These are phyloP conservation scores for Narthecium ossifragum DNA, from an alignment of 106 monocot genomes.

Conservation along the genomic window DNA sequence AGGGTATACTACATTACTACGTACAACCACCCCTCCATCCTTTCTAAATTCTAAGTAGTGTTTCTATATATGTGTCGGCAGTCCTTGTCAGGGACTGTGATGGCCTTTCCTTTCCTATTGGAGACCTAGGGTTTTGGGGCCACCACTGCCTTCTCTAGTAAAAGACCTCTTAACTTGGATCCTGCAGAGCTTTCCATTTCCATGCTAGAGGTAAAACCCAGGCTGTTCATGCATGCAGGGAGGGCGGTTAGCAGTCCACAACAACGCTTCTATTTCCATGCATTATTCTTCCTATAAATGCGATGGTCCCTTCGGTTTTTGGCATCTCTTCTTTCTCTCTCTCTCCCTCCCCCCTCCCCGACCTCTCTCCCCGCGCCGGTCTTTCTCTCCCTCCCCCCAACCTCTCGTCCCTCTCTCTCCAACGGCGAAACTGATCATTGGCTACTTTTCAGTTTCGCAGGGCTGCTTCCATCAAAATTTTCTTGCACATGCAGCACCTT, in stretches of 20 bases:
- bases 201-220: slow-evolving; percentile 14
- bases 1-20: no score
- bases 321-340: neutral
- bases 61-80: no score
- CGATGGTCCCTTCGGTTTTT: neutral
- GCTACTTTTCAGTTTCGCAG: no score
- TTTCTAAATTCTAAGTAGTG: neutral
- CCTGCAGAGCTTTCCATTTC: slow-evolving; percentile 17
- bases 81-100: slow-evolving; percentile 9
- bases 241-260: slow-evolving; percentile 52
- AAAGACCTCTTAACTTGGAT: slow-evolving; percentile 7
- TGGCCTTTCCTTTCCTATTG: slow-evolving; percentile 15
- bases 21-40: neutral
- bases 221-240: slow-evolving; percentile 12
- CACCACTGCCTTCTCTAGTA: slow-evolving; percentile 8
- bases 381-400: no score
- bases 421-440: no score
- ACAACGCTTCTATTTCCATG: slow-evolving; percentile 18
- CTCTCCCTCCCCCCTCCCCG: slow-evolving; percentile 3
- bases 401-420: no score
- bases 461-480: no score
- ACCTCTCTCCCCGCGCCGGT: no score
- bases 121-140: slow-evolving; percentile 15
- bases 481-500: no score
- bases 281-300: slow-evolving; percentile 5